phyloP scores from a whole-genome alignment of 306 rosid genomes.

The Spatholobus suberectus region DNA sequence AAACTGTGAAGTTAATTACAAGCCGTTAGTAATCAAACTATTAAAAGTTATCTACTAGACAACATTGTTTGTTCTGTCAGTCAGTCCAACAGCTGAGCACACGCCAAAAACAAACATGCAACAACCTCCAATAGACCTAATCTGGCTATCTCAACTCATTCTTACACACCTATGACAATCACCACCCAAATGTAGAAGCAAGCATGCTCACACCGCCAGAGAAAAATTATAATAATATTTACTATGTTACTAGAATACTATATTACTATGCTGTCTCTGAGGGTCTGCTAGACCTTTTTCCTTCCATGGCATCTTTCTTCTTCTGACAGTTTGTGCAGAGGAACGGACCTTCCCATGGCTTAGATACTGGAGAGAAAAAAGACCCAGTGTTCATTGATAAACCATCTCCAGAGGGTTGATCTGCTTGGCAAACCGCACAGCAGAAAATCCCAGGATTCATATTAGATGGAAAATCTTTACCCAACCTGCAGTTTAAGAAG shows the following conservation, averaged over 20 bases:
- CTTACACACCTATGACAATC: conserved; percentile 58
- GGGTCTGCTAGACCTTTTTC: conserved; percentile 69
- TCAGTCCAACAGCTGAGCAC: conserved; percentile 79
- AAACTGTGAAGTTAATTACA: conserved; percentile 55
- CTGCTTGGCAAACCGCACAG: conserved; percentile 90
- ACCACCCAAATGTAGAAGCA: conserved; percentile 55
- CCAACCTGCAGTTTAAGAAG: conserved; percentile 65
- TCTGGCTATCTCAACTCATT: conserved; percentile 62
- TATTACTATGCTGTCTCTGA: conserved; percentile 57
- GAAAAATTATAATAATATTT: conserved; percentile 52
- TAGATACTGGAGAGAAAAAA: conserved; percentile 69
- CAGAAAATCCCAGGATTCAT: conserved; percentile 69
- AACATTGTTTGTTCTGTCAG: conserved; percentile 57
- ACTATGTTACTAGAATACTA: conserved; percentile 37
- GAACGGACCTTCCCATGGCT: conserved; percentile 86
- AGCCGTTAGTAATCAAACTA: conserved; percentile 66
- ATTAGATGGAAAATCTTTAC: conserved; percentile 68
- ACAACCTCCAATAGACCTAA: conserved; percentile 48
- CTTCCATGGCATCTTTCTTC: conserved; percentile 96
- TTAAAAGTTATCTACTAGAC: conserved; percentile 50
- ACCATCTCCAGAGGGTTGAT: conserved; percentile 72
- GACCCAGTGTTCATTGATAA: conserved; percentile 67
- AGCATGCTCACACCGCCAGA: conserved; percentile 77
- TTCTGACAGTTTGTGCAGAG: conserved; percentile 73
- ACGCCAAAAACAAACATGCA: conserved; percentile 60